phyloP scores from a whole-genome alignment of 495 filamentous ascomycete species.

The Parathielavia appendiculata region DNA sequence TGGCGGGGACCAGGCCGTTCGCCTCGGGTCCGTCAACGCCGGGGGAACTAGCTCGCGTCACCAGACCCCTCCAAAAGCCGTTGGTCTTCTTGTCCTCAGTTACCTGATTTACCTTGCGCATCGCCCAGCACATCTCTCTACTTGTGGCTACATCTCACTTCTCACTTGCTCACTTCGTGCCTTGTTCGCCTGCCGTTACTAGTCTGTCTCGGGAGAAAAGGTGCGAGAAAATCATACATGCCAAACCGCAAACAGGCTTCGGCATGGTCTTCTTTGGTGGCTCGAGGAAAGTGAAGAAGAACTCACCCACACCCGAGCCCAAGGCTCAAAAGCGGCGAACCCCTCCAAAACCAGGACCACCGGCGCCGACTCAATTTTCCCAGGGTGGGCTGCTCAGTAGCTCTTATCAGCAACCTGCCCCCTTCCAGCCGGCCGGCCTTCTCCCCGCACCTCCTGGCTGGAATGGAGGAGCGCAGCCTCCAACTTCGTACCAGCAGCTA shows the following conservation, averaged over 20 bases:
- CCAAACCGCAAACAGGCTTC: conserved; percentile 10
- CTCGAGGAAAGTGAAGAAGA: conserved; percentile 41
- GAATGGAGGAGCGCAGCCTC: conserved; percentile 19
- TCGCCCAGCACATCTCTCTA: background rate
- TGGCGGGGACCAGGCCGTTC: conserved; percentile 6
- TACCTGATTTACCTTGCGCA: background rate
- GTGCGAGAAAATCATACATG: conserved; percentile 10
- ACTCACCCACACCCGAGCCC: conserved; percentile 19
- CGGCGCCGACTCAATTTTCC: conserved; percentile 20
- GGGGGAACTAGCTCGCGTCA: background rate
- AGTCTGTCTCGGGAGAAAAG: too few relatives aligned
- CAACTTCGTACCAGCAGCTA: conserved; percentile 28
- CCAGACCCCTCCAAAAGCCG: background rate
- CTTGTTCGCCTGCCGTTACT: background rate
- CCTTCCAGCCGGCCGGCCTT: conserved; percentile 34
- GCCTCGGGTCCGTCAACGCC: conserved; percentile 13
- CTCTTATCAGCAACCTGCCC: conserved; percentile 21
- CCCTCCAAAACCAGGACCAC: conserved; percentile 18
- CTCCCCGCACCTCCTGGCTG: conserved; percentile 35
- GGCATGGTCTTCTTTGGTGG: conserved; percentile 45
- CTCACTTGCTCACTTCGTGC: background rate
- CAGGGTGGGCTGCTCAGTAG: conserved; percentile 25
- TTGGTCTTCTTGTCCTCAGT: conserved; percentile 1
- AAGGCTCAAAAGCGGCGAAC: conserved; percentile 17
- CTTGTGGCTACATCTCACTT: background rate